Evolutionary conservation across 495 filamentous ascomycete species (phyloP).

Genomic region (Penicillium cosmopolitanum): DNA sequence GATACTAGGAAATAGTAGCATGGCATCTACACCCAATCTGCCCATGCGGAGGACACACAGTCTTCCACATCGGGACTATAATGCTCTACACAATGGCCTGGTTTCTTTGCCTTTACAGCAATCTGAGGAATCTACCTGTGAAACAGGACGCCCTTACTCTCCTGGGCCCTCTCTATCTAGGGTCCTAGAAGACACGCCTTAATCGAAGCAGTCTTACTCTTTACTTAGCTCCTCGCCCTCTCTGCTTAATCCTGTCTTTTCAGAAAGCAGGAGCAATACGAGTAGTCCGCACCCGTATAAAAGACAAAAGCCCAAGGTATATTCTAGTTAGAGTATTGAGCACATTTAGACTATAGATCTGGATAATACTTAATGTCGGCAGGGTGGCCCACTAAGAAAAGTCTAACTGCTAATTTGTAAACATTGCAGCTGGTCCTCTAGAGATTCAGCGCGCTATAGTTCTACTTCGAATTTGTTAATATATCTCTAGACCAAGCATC

Average conservation of each 20-base stretch:
- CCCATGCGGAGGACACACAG: no score
- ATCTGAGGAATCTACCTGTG: no score
- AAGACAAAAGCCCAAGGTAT: conserved; percentile 20
- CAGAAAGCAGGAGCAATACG: conserved; percentile 17
- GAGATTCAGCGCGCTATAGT: conserved; percentile 18
- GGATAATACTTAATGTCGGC: conserved; percentile 17
- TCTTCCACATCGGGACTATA: no score
- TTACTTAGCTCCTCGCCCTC: conserved; percentile 16
- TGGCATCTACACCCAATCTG: no score
- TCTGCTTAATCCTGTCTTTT: conserved; percentile 15
- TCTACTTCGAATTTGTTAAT: no score
- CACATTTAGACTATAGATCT: conserved; percentile 22
- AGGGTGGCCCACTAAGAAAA: conserved; percentile 15
- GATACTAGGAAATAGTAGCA: no score
- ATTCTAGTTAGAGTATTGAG: conserved; percentile 18
- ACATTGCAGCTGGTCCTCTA: conserved; percentile 18
- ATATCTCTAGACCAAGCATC: conserved; percentile 16
- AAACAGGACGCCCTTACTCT: conserved; percentile 17
- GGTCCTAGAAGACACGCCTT: conserved; percentile 8
- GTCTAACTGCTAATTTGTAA: conserved; percentile 18
- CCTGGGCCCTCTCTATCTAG: conserved; percentile 12
- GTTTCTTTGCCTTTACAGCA: no score
- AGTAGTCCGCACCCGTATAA: conserved; percentile 18
- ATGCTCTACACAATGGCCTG: no score
- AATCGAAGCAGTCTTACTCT: conserved; percentile 18